Evolutionary conservation across 345 rosid genomes (phyloP).

Genomic region (Pistacia vera): DNA sequence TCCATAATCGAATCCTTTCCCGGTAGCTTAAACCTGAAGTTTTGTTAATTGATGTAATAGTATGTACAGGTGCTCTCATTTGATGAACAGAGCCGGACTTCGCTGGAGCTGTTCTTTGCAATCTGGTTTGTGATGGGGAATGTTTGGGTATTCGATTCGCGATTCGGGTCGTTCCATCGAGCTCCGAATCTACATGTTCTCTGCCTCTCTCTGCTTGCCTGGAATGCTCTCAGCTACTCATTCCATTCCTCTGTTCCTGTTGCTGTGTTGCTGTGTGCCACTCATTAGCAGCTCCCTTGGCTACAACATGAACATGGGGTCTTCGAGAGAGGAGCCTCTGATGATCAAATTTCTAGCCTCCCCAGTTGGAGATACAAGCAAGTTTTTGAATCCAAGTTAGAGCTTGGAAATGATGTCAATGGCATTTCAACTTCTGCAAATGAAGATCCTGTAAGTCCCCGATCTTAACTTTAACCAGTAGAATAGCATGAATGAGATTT

Average conservation of each 20-base stretch:
- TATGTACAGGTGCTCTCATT: slow-evolving; percentile 57
- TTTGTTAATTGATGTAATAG: slow-evolving; percentile 8
- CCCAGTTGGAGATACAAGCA: slow-evolving; percentile 84
- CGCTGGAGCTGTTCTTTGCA: slow-evolving; percentile 96
- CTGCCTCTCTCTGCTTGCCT: slow-evolving; percentile 85
- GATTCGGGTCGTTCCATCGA: slow-evolving; percentile 71
- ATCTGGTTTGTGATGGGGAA: slow-evolving; percentile 99
- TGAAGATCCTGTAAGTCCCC: slow-evolving; percentile 51
- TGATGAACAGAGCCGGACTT: slow-evolving; percentile 93
- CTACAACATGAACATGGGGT: slow-evolving; percentile 91
- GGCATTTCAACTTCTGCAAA: slow-evolving; percentile 32
- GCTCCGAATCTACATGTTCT: slow-evolving; percentile 91
- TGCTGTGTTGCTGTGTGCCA: slow-evolving; percentile 89
- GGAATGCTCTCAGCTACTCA: slow-evolving; percentile 92
- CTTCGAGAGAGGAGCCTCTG: slow-evolving; percentile 85
- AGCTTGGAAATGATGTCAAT: slow-evolving; percentile 33
- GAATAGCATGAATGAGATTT: too few relatives aligned
- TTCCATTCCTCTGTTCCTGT: slow-evolving; percentile 85
- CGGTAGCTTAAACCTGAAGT: too few relatives aligned
- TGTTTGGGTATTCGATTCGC: slow-evolving; percentile 96
- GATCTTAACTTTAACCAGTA: too few relatives aligned
- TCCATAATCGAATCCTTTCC: not conserved
- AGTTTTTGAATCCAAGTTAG: slow-evolving; percentile 28
- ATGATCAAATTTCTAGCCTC: slow-evolving; percentile 79
- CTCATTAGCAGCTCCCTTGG: slow-evolving; percentile 77